These are phyloP conservation scores for Xylaria hypoxylon DNA, from an alignment of 2,329 filamentous ascomycete species.

Conservation along the genomic window DNA sequence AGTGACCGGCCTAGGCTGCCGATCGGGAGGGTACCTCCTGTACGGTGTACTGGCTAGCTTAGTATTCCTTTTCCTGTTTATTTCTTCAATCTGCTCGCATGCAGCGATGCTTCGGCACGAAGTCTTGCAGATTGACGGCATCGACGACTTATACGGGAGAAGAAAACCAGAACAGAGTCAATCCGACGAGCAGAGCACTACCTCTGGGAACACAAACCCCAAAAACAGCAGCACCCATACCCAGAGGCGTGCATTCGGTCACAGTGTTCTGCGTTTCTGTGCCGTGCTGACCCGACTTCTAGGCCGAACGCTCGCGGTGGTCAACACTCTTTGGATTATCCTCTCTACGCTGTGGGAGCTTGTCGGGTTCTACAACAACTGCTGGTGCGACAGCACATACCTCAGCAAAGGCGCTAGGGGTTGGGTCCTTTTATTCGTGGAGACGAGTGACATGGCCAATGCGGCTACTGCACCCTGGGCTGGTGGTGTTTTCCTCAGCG, in stretches of 20 bases:
- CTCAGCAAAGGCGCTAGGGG: slow-evolving; percentile 32
- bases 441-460: slow-evolving; percentile 22
- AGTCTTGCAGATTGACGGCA: neutral
- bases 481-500: slow-evolving; percentile 32
- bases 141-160: neutral
- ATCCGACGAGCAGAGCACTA: neutral
- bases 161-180: neutral
- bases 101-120: slow-evolving; percentile 38
- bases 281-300: slow-evolving; percentile 33
- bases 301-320: slow-evolving; percentile 31
- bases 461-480: slow-evolving; percentile 28
- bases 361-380: slow-evolving; percentile 43
- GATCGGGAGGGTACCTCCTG: slow-evolving; percentile 40
- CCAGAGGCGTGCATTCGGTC: slow-evolving; percentile 1
- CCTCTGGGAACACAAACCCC: neutral
- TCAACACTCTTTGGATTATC: slow-evolving; percentile 38
- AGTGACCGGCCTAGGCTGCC: slow-evolving; percentile 39
- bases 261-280: slow-evolving; percentile 26
- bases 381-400: slow-evolving; percentile 39
- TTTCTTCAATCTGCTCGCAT: slow-evolving; percentile 37
- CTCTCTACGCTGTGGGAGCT: slow-evolving; percentile 41
- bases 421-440: slow-evolving; percentile 38
- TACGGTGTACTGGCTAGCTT: slow-evolving; percentile 31
- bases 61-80: slow-evolving; percentile 35
- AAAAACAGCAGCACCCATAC: neutral